These are phyloP conservation scores for Spatholobus suberectus DNA, from an alignment of 306 rosid genomes.

Conservation along the genomic window DNA sequence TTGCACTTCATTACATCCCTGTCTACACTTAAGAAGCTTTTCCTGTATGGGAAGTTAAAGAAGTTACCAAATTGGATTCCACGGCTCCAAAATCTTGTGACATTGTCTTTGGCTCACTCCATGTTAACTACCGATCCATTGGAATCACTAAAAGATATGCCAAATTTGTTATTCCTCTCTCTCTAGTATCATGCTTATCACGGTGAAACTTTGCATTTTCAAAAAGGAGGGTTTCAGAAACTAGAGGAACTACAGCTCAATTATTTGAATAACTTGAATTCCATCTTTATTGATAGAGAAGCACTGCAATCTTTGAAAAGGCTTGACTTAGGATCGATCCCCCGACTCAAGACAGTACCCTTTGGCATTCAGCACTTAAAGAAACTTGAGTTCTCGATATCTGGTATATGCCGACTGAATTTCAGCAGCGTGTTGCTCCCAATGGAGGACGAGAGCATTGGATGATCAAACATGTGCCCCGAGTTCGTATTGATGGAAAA, in stretches of 20 bases:
- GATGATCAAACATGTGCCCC: neutral
- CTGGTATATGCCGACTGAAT: neutral
- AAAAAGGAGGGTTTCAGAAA: neutral
- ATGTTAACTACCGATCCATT: neutral
- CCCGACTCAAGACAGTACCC: neutral
- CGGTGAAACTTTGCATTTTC: neutral
- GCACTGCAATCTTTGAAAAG: neutral
- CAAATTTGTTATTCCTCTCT: neutral
- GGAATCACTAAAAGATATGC: neutral
- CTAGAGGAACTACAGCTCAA: neutral
- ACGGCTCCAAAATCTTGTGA: neutral
- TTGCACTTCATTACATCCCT: neutral
- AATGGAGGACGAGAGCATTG: neutral
- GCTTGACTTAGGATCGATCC: fast-evolving
- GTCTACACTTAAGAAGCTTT: neutral
- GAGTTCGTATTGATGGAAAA: no score
- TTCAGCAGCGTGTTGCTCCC: neutral
- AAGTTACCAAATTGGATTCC: neutral
- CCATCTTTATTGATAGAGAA: neutral
- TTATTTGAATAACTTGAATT: fast-evolving
- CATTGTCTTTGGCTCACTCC: neutral
- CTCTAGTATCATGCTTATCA: fast-evolving
- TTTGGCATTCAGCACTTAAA: neutral
- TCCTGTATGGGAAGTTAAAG: neutral
- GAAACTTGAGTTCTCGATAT: neutral